Conservation (phyloP, 2,329 filamentous ascomycete species). For the Aureobasidium sp. region DNA sequence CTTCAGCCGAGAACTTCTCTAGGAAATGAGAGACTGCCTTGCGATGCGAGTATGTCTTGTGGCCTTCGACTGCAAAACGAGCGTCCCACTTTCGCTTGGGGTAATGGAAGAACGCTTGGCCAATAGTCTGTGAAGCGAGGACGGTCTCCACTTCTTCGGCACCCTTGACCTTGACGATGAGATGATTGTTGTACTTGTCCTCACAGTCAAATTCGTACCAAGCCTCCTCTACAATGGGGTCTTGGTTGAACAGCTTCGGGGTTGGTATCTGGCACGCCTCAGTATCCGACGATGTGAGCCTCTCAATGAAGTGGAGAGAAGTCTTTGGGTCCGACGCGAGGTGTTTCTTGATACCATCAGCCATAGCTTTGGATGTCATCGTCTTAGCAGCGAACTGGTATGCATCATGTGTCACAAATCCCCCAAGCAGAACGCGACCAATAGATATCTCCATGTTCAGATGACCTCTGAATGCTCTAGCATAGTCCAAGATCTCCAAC, state of each 20-base stretch:
- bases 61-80: slow-evolving; percentile 10
- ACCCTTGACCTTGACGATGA: slow-evolving; percentile 13
- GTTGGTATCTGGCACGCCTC: slow-evolving; percentile 11
- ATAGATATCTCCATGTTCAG: slow-evolving; percentile 17
- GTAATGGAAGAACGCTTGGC: slow-evolving; percentile 20
- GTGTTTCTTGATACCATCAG: not conserved
- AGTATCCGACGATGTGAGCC: slow-evolving; percentile 6
- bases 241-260: slow-evolving; percentile 4
- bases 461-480: slow-evolving; percentile 12
- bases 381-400: not conserved
- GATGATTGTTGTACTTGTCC: slow-evolving; percentile 8
- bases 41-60: not conserved
- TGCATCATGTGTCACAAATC: not conserved
- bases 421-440: slow-evolving; percentile 1
- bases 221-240: not conserved
- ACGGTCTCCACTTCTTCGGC: not conserved
- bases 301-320: not conserved
- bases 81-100: slow-evolving; percentile 23
- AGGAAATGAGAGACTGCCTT: not conserved
- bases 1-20: slow-evolving; percentile 14
- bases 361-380: not conserved
- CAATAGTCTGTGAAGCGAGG: not conserved
- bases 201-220: slow-evolving; percentile 18
- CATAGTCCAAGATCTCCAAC: slow-evolving; percentile 10
- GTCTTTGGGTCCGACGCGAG: not conserved